These are phyloP conservation scores for Ustulina deusta DNA, from an alignment of 2,329 filamentous ascomycete species.

Conservation along the genomic window DNA sequence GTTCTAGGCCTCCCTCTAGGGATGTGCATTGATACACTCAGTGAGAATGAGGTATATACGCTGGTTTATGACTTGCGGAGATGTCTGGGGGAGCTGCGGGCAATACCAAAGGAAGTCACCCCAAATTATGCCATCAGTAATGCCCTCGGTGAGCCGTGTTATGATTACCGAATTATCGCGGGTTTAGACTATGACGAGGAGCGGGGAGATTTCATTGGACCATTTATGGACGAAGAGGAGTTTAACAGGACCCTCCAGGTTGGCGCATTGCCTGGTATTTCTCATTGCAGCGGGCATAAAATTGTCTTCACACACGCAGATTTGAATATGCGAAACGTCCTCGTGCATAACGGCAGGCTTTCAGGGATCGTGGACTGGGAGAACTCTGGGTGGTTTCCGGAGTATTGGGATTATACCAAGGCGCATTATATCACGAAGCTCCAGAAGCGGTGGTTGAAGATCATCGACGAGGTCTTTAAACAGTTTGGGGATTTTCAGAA, in stretches of 20 bases:
- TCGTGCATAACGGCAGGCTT: constrained; percentile 56
- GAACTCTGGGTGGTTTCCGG: constrained; percentile 51
- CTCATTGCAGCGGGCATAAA: constrained; percentile 17
- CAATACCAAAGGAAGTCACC: constrained; percentile 24
- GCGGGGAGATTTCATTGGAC: constrained; percentile 31
- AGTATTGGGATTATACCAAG: constrained; percentile 53
- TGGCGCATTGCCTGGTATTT: constrained; percentile 24
- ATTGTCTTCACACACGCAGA: constrained; percentile 59
- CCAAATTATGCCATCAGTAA: constrained; percentile 25
- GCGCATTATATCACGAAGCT: constrained; percentile 23
- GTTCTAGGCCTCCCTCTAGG: constrained; percentile 20
- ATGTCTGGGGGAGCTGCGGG: constrained; percentile 27
- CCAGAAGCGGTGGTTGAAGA: constrained; percentile 26
- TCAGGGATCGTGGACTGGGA: constrained; percentile 59
- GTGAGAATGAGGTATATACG: constrained; percentile 14
- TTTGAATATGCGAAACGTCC: constrained; percentile 58
- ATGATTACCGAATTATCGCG: constrained; percentile 28
- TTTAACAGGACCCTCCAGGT: constrained; percentile 27
- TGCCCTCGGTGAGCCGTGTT: constrained; percentile 18
- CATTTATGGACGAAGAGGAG: constrained; percentile 28
- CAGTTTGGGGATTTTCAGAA: constrained; percentile 24
- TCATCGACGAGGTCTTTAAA: constrained; percentile 27
- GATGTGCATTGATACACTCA: constrained; percentile 28
- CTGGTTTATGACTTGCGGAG: constrained; percentile 22
- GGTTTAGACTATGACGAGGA: constrained; percentile 17